Percentiles rank a stretch among this genome's conserved stretches.
Conservation (phyloP, 768 basidiomycete species). For the Lactarius deliciosus region DNA sequence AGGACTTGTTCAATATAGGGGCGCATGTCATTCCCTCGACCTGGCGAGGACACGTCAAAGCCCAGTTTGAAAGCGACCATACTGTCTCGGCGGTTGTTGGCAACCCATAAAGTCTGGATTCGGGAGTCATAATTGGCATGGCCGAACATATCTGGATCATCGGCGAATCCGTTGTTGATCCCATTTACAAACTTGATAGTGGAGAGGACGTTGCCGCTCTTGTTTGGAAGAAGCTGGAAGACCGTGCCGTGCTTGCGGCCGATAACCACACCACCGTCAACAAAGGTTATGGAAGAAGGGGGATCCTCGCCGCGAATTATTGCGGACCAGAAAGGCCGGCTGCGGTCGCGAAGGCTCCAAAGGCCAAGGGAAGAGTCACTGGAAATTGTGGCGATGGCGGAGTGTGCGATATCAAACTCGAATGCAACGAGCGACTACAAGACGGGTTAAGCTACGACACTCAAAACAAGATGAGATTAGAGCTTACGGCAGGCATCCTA, state of each 20-base stretch:
- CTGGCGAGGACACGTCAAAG: constrained; percentile 56
- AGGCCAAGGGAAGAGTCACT: constrained; percentile 78
- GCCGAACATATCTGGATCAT: constrained; percentile 85
- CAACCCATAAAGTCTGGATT: constrained; percentile 86
- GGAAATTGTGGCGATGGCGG: constrained; percentile 77
- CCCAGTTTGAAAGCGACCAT: constrained; percentile 77
- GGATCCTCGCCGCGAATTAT: constrained; percentile 76
- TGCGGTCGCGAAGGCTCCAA: constrained; percentile 78
- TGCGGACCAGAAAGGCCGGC: constrained; percentile 66
- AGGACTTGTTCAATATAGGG: constrained; percentile 77
- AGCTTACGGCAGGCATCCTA: constrained; percentile 65
- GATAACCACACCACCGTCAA: constrained; percentile 82
- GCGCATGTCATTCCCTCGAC: constrained; percentile 59
- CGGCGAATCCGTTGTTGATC: constrained; percentile 56
- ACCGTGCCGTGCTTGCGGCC: constrained; percentile 83
- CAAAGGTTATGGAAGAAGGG: constrained; percentile 81
- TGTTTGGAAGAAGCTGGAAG: constrained; percentile 78
- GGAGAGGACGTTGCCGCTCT: constrained; percentile 69
- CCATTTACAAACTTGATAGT: constrained; percentile 60
- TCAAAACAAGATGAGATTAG: neutral
- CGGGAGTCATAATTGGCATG: constrained; percentile 82
- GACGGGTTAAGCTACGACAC: neutral
- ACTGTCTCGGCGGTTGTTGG: constrained; percentile 81
- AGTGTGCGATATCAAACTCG: constrained; percentile 78
- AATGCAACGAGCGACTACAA: constrained; percentile 74